Conservation (phyloP, 257 asterid species). For the Striga asiatica region DNA sequence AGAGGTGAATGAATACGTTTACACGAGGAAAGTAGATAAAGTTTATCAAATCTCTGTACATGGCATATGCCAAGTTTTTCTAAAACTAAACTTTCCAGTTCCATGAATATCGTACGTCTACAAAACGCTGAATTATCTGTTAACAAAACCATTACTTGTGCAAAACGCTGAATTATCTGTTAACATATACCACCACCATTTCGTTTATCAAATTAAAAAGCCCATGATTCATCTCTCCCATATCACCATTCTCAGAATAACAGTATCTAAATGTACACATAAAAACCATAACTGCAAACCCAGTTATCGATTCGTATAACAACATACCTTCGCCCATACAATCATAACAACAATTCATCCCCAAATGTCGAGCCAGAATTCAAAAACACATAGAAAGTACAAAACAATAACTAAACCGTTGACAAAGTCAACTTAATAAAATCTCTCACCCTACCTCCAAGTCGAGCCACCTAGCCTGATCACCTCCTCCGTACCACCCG, state of each 20-base stretch:
- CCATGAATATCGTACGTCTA: too few relatives aligned
- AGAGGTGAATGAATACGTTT: too few relatives aligned
- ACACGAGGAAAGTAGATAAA: too few relatives aligned
- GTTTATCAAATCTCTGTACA: too few relatives aligned
- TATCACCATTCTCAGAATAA: too few relatives aligned
- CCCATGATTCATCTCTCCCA: neutral
- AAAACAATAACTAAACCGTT: neutral
- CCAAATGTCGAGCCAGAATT: neutral
- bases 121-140: too few relatives aligned
- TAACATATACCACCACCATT: neutral
- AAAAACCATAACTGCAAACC: neutral
- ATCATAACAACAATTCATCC: neutral
- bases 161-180: too few relatives aligned
- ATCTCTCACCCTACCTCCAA: constrained; percentile 50
- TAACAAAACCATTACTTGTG: too few relatives aligned
- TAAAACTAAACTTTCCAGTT: too few relatives aligned
- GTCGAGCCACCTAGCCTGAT: constrained; percentile 85
- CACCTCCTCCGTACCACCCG: constrained; percentile 77
- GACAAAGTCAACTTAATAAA: neutral
- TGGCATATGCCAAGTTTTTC: too few relatives aligned
- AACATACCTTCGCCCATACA: neutral
- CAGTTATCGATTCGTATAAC: neutral
- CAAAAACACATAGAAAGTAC: neutral
- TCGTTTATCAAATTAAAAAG: neutral
- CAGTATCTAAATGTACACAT: neutral